Base-by-base conservation (phyloP, 352 stramenopile genomes). In the Phytophthora rubi region DNA sequence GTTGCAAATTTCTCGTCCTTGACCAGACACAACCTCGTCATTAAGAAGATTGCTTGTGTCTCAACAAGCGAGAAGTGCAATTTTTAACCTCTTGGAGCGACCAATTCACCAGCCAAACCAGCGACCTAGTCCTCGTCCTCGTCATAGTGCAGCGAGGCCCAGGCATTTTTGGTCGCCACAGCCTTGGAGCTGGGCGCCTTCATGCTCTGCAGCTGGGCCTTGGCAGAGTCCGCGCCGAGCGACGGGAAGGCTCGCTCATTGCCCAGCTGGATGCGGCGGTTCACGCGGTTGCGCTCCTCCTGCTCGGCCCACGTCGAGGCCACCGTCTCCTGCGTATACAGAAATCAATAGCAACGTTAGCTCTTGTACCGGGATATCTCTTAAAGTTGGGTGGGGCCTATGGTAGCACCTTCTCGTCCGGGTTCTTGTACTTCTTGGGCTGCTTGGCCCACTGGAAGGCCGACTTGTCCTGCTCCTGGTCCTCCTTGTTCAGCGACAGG, bases 371-470 rank as follows among this genome's bases (percentile, higher is more conserved):
- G 23, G 23, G 23, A 26, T 26, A 26, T 26, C 23, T 26, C 23
- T 26, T 26, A 26, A 1, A 26, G 23, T 26, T 26, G 23, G 23
- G 23, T 26, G 23, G 23, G 23, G 23, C 23, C 23, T 26, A 1
- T 26, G 23, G 23, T 3, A 26, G 35, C 35, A 87, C 77, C 68
- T 80, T 75, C 8, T 85, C 82, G 42, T 71, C 62, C 51, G 64
- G 5, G 42, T 89, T 85, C 69, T 92, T 94, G 79, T 92, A 93
- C 74, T 94, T 94, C 62, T 94, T 94, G 26, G 83, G 86, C 76
- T 94, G 85, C 73, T 94, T 94, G 51, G 86, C 82, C 85, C 86
- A 94, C 64, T 92, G 84, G 69, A 92, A 94, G 4, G 79, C 45
- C 23, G 65, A 7, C 60, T 88, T 85, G 39, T 89, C 79, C 28